Conservation (phyloP, 1,284 basidiomycete species). For the Sporisorium graminicola region DNA sequence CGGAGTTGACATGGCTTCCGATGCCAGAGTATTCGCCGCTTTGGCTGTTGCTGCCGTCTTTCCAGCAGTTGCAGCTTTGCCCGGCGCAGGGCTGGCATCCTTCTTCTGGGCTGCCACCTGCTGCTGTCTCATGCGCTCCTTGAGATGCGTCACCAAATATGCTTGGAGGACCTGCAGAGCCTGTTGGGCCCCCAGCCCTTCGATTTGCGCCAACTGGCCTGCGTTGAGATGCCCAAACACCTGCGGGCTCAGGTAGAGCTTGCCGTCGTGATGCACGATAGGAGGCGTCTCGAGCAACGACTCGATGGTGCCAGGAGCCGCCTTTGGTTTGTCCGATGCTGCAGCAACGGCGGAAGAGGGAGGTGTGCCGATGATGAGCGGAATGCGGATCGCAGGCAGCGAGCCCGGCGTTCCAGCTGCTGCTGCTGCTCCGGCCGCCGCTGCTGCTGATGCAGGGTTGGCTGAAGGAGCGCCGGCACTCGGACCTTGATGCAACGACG, state of each 20-base stretch:
- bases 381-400: constrained; percentile 69
- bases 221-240: constrained; percentile 84
- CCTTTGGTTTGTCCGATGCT: constrained; percentile 62
- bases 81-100: constrained; percentile 12
- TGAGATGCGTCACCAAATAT: constrained; percentile 85
- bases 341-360: constrained; percentile 71
- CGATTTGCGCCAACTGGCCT: constrained; percentile 81
- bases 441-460: constrained; percentile 13
- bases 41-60: constrained; percentile 5
- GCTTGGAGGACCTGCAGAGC: constrained; percentile 84
- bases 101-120: constrained; percentile 53
- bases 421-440: constrained; percentile 12
- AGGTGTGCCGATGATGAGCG: constrained; percentile 76
- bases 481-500: constrained; percentile 1
- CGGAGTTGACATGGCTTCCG: constrained; percentile 12
- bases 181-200: constrained; percentile 83
- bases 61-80: constrained; percentile 9
- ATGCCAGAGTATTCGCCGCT: not conserved
- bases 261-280: constrained; percentile 86
- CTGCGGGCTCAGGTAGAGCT: constrained; percentile 83
- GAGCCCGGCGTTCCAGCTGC: constrained; percentile 23
- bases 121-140: constrained; percentile 77
- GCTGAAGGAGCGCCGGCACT: constrained; percentile 5
- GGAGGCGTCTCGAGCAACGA: constrained; percentile 74
- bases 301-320: constrained; percentile 64